Base-by-base conservation (phyloP, 805 yeast species). In the Candida stauntonica region DNA sequence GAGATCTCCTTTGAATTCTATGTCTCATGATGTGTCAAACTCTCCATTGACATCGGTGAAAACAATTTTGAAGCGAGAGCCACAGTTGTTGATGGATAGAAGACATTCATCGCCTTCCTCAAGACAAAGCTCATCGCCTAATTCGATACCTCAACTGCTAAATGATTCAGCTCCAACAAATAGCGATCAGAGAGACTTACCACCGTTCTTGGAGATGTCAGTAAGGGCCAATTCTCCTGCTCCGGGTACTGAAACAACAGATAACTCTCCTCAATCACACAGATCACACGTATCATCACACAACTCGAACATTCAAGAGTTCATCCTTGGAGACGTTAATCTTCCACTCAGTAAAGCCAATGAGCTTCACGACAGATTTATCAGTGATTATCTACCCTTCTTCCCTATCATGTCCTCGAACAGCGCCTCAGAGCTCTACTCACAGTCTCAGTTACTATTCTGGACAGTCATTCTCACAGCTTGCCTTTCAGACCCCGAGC, bases 391-490 rank as follows among this genome's bases (percentile, higher is more conserved):
- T 52, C 64, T 85, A 17, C 94, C 95, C 0, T 82, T 72, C 50
- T 67, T 88, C 51, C 96, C 96, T 2, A 84, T 89, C 11, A 66
- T 89, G 56, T 72, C 79, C 20, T 78, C 94, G 0, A 66, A 71
- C 31, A 71, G 76, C 32, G 89, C 94, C 3, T 71, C 79, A 0
- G 93, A 85, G 55, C 70, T 89, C 16, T 86, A 86, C 58, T 73
- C 82, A 14, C 93, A 86, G 53, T 85, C 95, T 0, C 91, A 85
- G 54, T 66, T 88, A 17, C 66, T 89, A 36, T 89, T 89, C 56
- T 89, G 97, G 97, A 75, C 95, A 0, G 91, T 88, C 3, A 83
- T 86, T 68, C 67, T 86, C 31, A 86, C 95, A 0, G 95, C 96
- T 0, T 79, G 93, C 31, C 64, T 83, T 15, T 79, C 94, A 0